Conservation (phyloP, 352 stramenopile genomes). For the Phytophthora nicotianae region DNA sequence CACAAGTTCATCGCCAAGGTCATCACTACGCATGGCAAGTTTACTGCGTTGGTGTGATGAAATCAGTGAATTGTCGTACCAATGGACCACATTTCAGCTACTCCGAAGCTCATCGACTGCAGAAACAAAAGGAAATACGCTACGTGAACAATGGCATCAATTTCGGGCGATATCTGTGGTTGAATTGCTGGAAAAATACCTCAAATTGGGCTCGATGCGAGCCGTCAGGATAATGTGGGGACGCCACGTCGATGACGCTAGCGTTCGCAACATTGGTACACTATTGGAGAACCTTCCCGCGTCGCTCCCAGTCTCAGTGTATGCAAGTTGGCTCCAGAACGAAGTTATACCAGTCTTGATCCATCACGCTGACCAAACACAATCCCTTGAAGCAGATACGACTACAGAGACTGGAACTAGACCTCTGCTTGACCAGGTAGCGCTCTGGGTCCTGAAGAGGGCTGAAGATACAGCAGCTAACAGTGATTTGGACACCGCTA, state of each 20-base stretch:
- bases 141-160: slow-evolving; percentile 36
- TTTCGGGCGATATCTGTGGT: slow-evolving; percentile 46
- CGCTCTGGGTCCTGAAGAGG: slow-evolving; percentile 40
- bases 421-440: slow-evolving; percentile 31
- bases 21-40: neutral
- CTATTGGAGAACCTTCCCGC: slow-evolving; percentile 44
- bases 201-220: slow-evolving; percentile 59
- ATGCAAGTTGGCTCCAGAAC: slow-evolving; percentile 55
- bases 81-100: slow-evolving; percentile 78
- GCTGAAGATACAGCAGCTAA: slow-evolving; percentile 31
- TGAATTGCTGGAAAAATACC: slow-evolving; percentile 48
- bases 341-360: slow-evolving; percentile 61
- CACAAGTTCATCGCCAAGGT: slow-evolving; percentile 20
- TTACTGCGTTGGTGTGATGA: slow-evolving; percentile 37
- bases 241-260: slow-evolving; percentile 45
- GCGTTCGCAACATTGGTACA: slow-evolving; percentile 38
- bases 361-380: slow-evolving; percentile 22
- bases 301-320: slow-evolving; percentile 50
- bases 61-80: slow-evolving; percentile 49
- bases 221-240: slow-evolving; percentile 59
- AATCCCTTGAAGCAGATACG: slow-evolving; percentile 5
- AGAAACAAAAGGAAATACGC: slow-evolving; percentile 5
- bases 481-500: slow-evolving; percentile 36
- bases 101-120: slow-evolving; percentile 32
- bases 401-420: neutral